phyloP scores from a whole-genome alignment of 768 basidiomycete species.

The Coprinopsis strossmayeri region DNA sequence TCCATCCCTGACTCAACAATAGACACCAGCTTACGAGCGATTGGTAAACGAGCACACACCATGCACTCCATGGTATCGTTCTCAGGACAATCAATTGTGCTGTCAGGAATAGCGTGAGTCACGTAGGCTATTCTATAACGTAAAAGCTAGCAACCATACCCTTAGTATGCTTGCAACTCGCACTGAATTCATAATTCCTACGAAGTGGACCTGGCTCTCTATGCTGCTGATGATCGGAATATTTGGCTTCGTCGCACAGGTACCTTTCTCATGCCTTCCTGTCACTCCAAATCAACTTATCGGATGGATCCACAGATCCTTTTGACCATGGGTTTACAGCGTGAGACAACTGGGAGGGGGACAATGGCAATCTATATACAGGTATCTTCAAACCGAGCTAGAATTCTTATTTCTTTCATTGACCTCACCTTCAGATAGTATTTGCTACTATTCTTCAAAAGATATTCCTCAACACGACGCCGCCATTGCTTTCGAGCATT shows the following conservation, averaged over 20 bases:
- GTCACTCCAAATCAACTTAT: neutral
- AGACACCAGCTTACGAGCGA: constrained; percentile 42
- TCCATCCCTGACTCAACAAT: too few relatives aligned
- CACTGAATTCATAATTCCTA: constrained; percentile 36
- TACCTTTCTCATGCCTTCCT: constrained; percentile 11
- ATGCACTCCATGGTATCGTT: constrained; percentile 65
- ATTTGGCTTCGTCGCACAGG: constrained; percentile 44
- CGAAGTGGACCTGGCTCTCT: constrained; percentile 30
- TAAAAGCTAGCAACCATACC: neutral
- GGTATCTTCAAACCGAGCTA: constrained; percentile 20
- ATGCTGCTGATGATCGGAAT: constrained; percentile 41
- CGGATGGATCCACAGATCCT: constrained; percentile 13
- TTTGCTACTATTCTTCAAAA: constrained; percentile 63
- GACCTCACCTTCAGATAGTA: constrained; percentile 47
- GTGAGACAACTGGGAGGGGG: constrained; percentile 61
- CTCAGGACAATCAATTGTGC: constrained; percentile 43
- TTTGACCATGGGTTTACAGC: constrained; percentile 44
- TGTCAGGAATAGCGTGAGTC: constrained; percentile 26
- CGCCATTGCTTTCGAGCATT: constrained; percentile 50
- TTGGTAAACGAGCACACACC: constrained; percentile 66
- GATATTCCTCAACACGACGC: constrained; percentile 54
- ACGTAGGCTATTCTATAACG: neutral
- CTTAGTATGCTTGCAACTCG: constrained; percentile 36
- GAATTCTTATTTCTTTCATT: neutral
- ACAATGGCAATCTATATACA: constrained; percentile 52